Evolutionary conservation across 768 basidiomycete species (phyloP).

Genomic region (Tephrocybe sp.): DNA sequence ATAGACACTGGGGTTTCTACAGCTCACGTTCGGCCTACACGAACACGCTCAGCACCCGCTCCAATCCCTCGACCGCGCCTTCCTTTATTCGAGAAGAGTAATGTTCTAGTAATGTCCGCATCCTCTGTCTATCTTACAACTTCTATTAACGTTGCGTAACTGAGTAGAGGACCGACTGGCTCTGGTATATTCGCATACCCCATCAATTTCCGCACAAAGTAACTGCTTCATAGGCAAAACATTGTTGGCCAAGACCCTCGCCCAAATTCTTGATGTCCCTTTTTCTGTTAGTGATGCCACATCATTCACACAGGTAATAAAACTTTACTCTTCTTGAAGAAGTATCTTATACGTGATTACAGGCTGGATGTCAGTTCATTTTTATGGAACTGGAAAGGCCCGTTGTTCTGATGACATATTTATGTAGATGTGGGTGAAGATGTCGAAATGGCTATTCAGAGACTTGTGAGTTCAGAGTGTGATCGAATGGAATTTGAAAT

Average conservation of each 20-base stretch:
- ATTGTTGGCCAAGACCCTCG: slow-evolving; percentile 87
- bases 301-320: slow-evolving; percentile 80
- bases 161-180: slow-evolving; percentile 85
- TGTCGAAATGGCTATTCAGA: slow-evolving; percentile 87
- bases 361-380: slow-evolving; percentile 70
- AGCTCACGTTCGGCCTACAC: slow-evolving; percentile 65
- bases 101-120: slow-evolving; percentile 86
- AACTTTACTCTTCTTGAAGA: neutral
- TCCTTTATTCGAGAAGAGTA: slow-evolving; percentile 90
- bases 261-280: slow-evolving; percentile 87
- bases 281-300: slow-evolving; percentile 95
- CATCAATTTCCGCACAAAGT: neutral
- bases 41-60: slow-evolving; percentile 33
- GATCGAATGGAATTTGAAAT: neutral
- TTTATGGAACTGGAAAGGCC: too few species aligned
- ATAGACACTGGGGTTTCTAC: slow-evolving; percentile 39
- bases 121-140: neutral
- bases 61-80: slow-evolving; percentile 42
- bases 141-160: neutral
- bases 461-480: slow-evolving; percentile 54
- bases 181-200: slow-evolving; percentile 51
- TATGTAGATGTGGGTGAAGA: slow-evolving; percentile 90
- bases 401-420: slow-evolving; percentile 12
- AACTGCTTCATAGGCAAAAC: slow-evolving; percentile 72
- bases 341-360: neutral